Evolutionary conservation across 208 protist genomes (phyloP), one percentile per base, ranked within the genome.

Genomic region (Jaenimonas drosophilae): DNA sequence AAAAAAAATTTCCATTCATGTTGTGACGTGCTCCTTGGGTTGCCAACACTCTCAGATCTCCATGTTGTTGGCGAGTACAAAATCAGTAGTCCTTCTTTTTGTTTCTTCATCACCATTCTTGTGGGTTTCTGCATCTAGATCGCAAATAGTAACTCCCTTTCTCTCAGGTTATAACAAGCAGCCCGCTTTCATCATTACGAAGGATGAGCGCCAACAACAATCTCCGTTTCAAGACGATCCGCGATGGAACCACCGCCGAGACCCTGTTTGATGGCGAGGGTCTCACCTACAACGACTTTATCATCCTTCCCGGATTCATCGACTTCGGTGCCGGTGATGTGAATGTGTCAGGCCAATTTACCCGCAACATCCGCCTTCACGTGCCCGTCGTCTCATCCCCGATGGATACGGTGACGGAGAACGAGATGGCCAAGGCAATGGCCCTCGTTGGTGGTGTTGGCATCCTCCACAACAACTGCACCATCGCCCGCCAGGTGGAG

Each of bases 401-500:
- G 49, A 98, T 98, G 96, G 96, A 98, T 60, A 98, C 96, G 7
- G 87, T 98, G 42, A 97, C 93, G 27, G 92, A 96, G 62, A 77
- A 76, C 34, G 64, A 79, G 12, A 96, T 96, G 86, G 83, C 80
- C 6, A 84, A 85, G 57, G 58, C 59, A 17, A 88, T 95, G 80
- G 88, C 94, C 19, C 76, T 96, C 24, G 90, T 95, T 64, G 96
- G 96, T 30, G 96, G 96, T 56, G 81, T 98, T 43, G 96, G 96
- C 42, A 93, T 98, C 34, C 75, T 98, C 33, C 96, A 98, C 75
- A 94, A 96, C 73, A 97, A 98, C 70, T 93, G 88, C 57, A 74
- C 82, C 3, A 63, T 95, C 6, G 75, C 85, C 47, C 68, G 87
- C 17, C 96, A 98, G 78, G 94, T 86, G 37, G 69, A 78, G 40